Conservation (phyloP, 768 basidiomycete species). For the Amanita fuliginea region DNA sequence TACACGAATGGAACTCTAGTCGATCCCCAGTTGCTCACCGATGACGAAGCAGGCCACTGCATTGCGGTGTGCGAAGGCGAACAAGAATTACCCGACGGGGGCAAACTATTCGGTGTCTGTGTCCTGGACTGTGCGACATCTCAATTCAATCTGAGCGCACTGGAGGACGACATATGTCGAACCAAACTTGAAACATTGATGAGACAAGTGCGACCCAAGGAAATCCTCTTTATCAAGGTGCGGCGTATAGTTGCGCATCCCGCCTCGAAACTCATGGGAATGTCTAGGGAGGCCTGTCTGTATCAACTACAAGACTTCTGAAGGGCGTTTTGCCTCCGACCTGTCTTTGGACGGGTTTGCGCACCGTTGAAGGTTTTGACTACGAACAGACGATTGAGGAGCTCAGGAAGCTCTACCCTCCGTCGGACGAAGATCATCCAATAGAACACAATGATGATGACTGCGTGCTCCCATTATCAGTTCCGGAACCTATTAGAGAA, state of each 20-base stretch:
- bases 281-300: constrained; percentile 72
- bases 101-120: constrained; percentile 74
- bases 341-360: constrained; percentile 85
- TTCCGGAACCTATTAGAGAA: constrained; percentile 65
- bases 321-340: constrained; percentile 69
- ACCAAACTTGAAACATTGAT: constrained; percentile 91
- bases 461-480: constrained; percentile 27
- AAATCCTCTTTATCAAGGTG: constrained; percentile 86
- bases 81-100: constrained; percentile 26
- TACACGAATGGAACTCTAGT: constrained; percentile 95
- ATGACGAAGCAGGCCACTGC: constrained; percentile 94
- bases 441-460: constrained; percentile 26
- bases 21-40: constrained; percentile 77
- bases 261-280: neutral
- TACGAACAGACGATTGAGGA: constrained; percentile 61
- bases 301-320: constrained; percentile 70
- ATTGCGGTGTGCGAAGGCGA: constrained; percentile 69
- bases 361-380: constrained; percentile 73
- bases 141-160: constrained; percentile 83
- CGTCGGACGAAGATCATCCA: constrained; percentile 27
- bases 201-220: constrained; percentile 84
- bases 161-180: constrained; percentile 87
- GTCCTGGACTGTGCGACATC: constrained; percentile 92
- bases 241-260: neutral
- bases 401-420: constrained; percentile 54